A percentile compares a stretch with the other conserved stretches of the same genome.
These are phyloP conservation scores for Chaetomium globosum DNA, from an alignment of 2,329 filamentous ascomycete species.

Conservation along the genomic window DNA sequence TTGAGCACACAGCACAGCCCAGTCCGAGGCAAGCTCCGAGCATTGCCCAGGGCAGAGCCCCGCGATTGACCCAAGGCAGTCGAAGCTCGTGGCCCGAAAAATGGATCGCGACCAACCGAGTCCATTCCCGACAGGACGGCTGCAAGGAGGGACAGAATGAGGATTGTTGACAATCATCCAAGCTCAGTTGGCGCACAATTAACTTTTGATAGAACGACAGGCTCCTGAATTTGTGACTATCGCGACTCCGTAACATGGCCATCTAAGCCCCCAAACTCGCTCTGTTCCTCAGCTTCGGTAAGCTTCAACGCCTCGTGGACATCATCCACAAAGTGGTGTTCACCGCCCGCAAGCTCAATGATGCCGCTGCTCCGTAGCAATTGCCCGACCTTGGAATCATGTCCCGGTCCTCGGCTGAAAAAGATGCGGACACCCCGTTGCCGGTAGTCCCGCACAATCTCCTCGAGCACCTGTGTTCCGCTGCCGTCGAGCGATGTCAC, in stretches of 20 bases:
- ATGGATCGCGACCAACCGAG: no score
- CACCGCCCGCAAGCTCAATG: conserved; percentile 77
- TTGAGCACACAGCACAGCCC: not conserved
- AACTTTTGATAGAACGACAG: not conserved
- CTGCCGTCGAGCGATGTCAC: conserved; percentile 93
- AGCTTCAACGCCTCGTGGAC: conserved; percentile 82
- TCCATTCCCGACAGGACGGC: no score
- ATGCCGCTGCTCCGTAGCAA: conserved; percentile 81
- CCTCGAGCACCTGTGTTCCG: conserved; percentile 84
- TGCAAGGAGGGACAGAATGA: no score
- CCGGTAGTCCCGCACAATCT: conserved; percentile 84
- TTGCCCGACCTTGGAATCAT: conserved; percentile 63
- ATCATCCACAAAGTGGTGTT: conserved; percentile 74
- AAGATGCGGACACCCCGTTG: conserved; percentile 75
- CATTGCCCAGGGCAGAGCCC: no score
- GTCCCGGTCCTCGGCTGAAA: conserved; percentile 62
- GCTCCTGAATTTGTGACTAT: not conserved
- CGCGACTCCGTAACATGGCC: not conserved
- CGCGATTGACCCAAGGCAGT: not conserved
- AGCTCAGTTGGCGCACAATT: not conserved
- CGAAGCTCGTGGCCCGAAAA: not conserved
- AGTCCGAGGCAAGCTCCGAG: not conserved
- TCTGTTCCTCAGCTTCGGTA: conserved; percentile 70
- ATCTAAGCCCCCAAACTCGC: conserved; percentile 26
- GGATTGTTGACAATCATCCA: not conserved